phyloP scores from a whole-genome alignment of 495 filamentous ascomycete genomes.

The Talaromyces borbonicus region DNA sequence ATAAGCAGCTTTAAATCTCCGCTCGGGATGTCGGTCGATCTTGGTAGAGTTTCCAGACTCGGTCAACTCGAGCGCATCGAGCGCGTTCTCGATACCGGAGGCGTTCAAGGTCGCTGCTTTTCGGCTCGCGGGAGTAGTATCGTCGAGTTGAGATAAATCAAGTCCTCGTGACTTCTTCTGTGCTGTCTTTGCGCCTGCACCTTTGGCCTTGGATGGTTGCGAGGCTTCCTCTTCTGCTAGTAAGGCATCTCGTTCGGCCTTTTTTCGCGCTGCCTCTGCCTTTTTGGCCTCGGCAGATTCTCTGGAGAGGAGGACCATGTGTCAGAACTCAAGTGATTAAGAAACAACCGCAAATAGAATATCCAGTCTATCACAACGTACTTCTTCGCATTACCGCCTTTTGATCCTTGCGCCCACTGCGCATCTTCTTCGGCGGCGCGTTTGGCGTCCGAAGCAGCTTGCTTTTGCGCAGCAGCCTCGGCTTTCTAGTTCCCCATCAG shows the following conservation, averaged over 20 bases:
- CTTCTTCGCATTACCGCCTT: constrained; percentile 75
- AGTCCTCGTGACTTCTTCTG: constrained; percentile 60
- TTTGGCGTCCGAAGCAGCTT: constrained; percentile 59
- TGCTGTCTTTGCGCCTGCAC: constrained; percentile 47
- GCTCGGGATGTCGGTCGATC: constrained; percentile 78
- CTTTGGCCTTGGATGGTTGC: constrained; percentile 47
- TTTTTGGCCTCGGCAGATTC: constrained; percentile 81
- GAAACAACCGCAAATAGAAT: too few species aligned
- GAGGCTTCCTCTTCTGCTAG: constrained; percentile 74
- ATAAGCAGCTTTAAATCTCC: constrained; percentile 80
- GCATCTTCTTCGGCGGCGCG: constrained; percentile 57
- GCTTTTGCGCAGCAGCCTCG: constrained; percentile 69
- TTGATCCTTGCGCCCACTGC: constrained; percentile 79
- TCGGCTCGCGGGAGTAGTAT: constrained; percentile 26
- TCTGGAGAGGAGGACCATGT: too few species aligned
- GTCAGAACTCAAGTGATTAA: too few species aligned
- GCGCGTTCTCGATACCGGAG: constrained; percentile 79
- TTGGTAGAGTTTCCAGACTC: constrained; percentile 40
- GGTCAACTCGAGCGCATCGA: constrained; percentile 71
- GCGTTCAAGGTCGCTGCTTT: constrained; percentile 55
- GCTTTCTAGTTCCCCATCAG: constrained; percentile 68
- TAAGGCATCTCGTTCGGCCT: constrained; percentile 75
- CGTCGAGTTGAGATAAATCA: constrained; percentile 56
- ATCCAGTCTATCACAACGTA: too few species aligned
- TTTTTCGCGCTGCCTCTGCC: constrained; percentile 74